Conservation (phyloP, 352 stramenopile species). For the Globisporangium rhizosaccharum region DNA sequence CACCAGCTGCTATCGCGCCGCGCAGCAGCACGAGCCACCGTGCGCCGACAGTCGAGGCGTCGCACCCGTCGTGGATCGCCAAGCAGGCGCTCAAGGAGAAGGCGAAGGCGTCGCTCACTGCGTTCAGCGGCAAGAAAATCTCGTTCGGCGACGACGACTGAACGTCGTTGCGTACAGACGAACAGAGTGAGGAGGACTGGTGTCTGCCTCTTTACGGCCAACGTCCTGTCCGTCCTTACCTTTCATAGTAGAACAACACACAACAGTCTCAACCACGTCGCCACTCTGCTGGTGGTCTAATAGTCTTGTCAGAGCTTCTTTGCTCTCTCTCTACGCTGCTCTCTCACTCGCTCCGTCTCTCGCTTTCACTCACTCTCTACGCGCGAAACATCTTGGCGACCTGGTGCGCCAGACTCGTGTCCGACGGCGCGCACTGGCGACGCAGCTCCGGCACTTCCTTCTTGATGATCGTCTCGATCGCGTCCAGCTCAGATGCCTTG, state of each 20-base stretch:
- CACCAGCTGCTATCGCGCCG: conserved; percentile 9
- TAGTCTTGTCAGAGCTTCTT: not conserved
- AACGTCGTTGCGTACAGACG: not conserved
- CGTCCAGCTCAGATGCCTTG: conserved; percentile 70
- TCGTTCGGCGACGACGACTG: conserved; percentile 48
- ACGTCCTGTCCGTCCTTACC: not conserved
- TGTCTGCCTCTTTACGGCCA: too few relatives aligned
- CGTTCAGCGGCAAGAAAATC: conserved; percentile 82
- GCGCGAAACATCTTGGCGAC: conserved; percentile 80
- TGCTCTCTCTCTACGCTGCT: not conserved
- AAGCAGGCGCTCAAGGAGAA: conserved; percentile 84
- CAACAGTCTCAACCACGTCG: not conserved
- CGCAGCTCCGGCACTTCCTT: conserved; percentile 88
- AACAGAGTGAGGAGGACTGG: not conserved
- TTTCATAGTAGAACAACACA: not conserved
- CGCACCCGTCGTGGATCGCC: conserved; percentile 71
- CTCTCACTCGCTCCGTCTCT: too few relatives aligned
- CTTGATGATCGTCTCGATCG: conserved; percentile 87
- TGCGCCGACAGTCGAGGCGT: conserved; percentile 17
- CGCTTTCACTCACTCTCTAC: conserved; percentile 14
- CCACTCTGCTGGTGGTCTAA: not conserved
- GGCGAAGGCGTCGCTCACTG: conserved; percentile 58
- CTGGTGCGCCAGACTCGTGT: conserved; percentile 82
- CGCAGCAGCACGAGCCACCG: not conserved
- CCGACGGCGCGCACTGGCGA: conserved; percentile 70